Evolutionary conservation across 176 grass and related monocot species (phyloP).

Genomic region (Miscanthus lutarioriparius): DNA sequence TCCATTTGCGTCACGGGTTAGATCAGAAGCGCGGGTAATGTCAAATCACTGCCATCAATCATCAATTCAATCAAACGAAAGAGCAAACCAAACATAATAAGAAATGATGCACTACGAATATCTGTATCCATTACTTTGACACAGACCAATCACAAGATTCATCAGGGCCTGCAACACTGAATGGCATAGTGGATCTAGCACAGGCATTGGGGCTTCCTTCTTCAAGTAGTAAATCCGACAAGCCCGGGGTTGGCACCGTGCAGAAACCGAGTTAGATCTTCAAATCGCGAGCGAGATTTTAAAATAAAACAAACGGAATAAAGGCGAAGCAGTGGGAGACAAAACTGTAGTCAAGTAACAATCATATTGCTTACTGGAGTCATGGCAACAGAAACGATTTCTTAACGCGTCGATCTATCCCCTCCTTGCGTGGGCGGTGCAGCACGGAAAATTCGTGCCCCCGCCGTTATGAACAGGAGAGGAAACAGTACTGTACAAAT

Average conservation of each 20-base stretch:
- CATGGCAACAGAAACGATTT: constrained; percentile 74
- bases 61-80: neutral
- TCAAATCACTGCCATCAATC: constrained; percentile 43
- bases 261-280: neutral
- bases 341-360: constrained; percentile 65
- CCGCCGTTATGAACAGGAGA: neutral
- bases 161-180: constrained; percentile 61
- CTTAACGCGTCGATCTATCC: constrained; percentile 54
- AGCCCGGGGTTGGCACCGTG: constrained; percentile 52
- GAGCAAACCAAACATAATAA: no score
- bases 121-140: constrained; percentile 55
- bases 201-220: constrained; percentile 59
- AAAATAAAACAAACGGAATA: neutral
- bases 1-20: constrained; percentile 41
- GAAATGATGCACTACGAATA: neutral
- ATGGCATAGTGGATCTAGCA: constrained; percentile 55
- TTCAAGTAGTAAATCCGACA: constrained; percentile 42
- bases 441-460: neutral
- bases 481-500: neutral
- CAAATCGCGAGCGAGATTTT: neutral
- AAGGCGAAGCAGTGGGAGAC: no score
- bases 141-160: constrained; percentile 43
- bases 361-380: constrained; percentile 53
- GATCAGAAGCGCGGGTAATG: constrained; percentile 56
- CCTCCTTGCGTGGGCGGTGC: neutral